Base-by-base conservation (phyloP, 2,329 filamentous ascomycete species). In the Taxawa tesnikishii region DNA sequence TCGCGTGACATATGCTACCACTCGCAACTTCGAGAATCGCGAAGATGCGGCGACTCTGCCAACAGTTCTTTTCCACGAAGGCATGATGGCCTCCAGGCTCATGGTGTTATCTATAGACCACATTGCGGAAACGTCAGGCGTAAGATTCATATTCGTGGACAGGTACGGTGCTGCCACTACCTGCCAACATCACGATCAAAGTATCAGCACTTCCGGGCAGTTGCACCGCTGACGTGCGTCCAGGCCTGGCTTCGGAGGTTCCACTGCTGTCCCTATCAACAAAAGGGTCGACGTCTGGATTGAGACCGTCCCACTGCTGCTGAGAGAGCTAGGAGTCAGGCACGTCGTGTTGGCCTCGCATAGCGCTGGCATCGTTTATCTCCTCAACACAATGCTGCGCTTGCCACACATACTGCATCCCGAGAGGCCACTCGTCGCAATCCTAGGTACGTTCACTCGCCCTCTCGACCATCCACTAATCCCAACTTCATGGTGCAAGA, bases 221-320 rank as follows among this genome's bases (percentile, higher is more conserved):
- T n/a, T n/a, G n/a, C n/a, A n/a, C n/a, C n/a, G n/a, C 19, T 23
- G 19, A 23, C 19, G 19, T n/a, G 8, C 19, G n/a, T 23, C 13
- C 15, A 62, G 62, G 39, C 58, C 60, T 10, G 59, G 54, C n/a
- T 53, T 64, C 35, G 63, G 64, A 13, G 57, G 50, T 21, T 62
- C 61, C 9, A 60, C 58, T 0, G 41, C 48, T 3, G 59, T 64
- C 0, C 37, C 47, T 1, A 38, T 63, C 5, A 29, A 46, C 7
- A 29, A 51, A 10, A 50, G 63, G 4, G 44, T 65, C 11, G 26
- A 44, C 4, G 43, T 49, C 13, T 66, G 57, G 53, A 44, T 62
- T 15, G 59, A 65, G 38, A 51, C 53, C 1, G 45, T 65, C 2
- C 59, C 61, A 12, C 40, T 37, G 4, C 43, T 67, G 0, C 45